phyloP scores from a whole-genome alignment of 1,284 basidiomycete species.

The Melampsora larici-populina region DNA sequence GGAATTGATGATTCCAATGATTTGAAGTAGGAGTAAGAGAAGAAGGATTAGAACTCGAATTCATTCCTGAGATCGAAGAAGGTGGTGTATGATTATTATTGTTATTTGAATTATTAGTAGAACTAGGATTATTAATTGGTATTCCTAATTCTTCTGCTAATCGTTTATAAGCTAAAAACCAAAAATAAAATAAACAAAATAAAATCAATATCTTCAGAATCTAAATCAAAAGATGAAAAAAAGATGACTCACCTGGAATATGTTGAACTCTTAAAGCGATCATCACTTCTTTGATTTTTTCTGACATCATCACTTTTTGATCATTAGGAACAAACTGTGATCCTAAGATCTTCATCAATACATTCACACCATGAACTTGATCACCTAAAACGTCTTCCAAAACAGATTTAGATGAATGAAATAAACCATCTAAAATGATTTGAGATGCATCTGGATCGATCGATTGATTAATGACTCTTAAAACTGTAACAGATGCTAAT shows the following conservation, averaged over 20 bases:
- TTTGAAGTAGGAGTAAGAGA: too few species aligned
- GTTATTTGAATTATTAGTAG: not conserved
- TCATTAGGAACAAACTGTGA: slow-evolving; percentile 72
- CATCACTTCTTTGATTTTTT: slow-evolving; percentile 54
- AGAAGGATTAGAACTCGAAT: too few species aligned
- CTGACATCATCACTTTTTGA: slow-evolving; percentile 68
- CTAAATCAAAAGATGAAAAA: not conserved
- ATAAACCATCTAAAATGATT: slow-evolving; percentile 52
- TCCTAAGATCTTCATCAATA: slow-evolving; percentile 86
- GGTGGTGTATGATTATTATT: not conserved
- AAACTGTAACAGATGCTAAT: slow-evolving; percentile 85
- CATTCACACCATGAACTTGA: slow-evolving; percentile 89
- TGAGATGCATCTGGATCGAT: slow-evolving; percentile 51
- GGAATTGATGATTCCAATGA: too few species aligned
- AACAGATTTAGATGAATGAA: slow-evolving; percentile 74
- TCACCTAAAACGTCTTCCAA: slow-evolving; percentile 89
- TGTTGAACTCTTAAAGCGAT: slow-evolving; percentile 48
- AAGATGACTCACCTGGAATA: slow-evolving; percentile 47
- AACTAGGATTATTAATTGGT: not conserved
- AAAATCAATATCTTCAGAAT: not conserved
- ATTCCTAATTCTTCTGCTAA: slow-evolving; percentile 32
- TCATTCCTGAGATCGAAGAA: not conserved
- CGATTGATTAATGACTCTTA: slow-evolving; percentile 61
- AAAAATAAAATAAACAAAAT: not conserved
- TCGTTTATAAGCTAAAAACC: slow-evolving; percentile 23